Base-by-base conservation (phyloP, 148 eudicot genomes). In the Arctostaphylos glauca region DNA sequence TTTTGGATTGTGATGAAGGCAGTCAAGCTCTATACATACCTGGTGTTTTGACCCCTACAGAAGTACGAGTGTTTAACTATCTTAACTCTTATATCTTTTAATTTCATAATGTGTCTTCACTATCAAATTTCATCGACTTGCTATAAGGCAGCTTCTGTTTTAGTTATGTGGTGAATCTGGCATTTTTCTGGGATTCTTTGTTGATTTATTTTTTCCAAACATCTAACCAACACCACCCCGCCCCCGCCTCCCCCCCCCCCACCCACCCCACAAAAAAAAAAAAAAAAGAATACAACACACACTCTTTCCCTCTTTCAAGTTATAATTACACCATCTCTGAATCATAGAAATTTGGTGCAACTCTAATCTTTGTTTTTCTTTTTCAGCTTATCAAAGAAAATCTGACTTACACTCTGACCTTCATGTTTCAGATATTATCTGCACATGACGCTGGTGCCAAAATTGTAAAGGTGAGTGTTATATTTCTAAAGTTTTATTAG, bases 31-130 rank as follows among this genome's bases (percentile, higher is more conserved):
- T 95, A 23, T 95, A 94, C 84, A 92, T 95, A 78, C 98, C 98
- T n/a, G 98, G 98, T 25, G 97, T 74, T 74, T 92, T 92, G 97
- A 95, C 96, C 81, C 98, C 98, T 52, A 89, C 98, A 53, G 98
- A 95, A 91, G 98, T 94, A 89, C 54, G 86, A 52, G 59, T 38
- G 47, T 60, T 46, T 55, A 60, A 16, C 21, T 49, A 8, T 18
- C 52, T 67, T 82, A 9, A 52, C 31, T 5, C 21, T 59, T 44
- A 46, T 18, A 59, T 47, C 38, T 47, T 48, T 23, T 48, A 10
- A 47, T 48, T 6, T 21, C 25, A 43, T 66, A 66, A 10, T 41
- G 43, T 31, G 38, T 41, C 70, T 64, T 64, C 13, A 64, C 43
- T 38, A 3, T 31, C 38, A 62, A 13, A 62, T 62, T 38, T 62